Base-by-base conservation (phyloP, 2,329 filamentous ascomycete species). In the Alternaria solani region DNA sequence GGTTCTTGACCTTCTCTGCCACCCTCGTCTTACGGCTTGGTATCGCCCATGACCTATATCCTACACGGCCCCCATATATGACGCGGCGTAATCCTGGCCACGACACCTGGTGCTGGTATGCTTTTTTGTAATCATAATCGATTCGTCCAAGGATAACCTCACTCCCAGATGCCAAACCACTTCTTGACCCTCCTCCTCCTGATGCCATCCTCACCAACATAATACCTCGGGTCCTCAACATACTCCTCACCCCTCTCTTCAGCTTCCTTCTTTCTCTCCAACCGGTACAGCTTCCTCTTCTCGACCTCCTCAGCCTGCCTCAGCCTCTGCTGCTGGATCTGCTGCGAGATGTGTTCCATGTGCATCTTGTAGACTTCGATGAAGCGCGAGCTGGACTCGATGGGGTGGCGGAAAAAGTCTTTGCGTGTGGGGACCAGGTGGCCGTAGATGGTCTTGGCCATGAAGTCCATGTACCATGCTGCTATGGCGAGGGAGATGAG, bases 271-370 rank as follows among this genome's bases (percentile, higher is more conserved):
- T 71, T 78, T 76, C 78, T 81, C 61, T 74, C 69, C 79, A 92
- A 89, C 72, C 94, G 88, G 80, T 93, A 99, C 78, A 91, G 89
- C 62, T 87, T 87, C 71, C 94, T 86, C 87, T 97, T 97, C 78
- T 90, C 87, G 28, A 95, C 90, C 81, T 99, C 95, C 68, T 97
- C 93, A 57, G 93, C 85, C 67, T 88, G 89, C 73, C 86, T 86
- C 72, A 88, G 87, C 56, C 94, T 87, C 81, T 88, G 88, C 79
- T 94, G 91, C 53, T 86, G 84, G 28, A 91, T 90, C 73, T 88
- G 81, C 65, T 86, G 83, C 30, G 88, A 89, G 66, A 87, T 87
- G 77, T 94, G 89, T 69, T 88, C 86, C 67, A 91, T 86, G 75
- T 96, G 91, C 81, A 96, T 85, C 62, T 87, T 84, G 73, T 94